Base-by-base conservation (phyloP, 1,284 basidiomycete species). In the Butyriboletus appendiculatus region DNA sequence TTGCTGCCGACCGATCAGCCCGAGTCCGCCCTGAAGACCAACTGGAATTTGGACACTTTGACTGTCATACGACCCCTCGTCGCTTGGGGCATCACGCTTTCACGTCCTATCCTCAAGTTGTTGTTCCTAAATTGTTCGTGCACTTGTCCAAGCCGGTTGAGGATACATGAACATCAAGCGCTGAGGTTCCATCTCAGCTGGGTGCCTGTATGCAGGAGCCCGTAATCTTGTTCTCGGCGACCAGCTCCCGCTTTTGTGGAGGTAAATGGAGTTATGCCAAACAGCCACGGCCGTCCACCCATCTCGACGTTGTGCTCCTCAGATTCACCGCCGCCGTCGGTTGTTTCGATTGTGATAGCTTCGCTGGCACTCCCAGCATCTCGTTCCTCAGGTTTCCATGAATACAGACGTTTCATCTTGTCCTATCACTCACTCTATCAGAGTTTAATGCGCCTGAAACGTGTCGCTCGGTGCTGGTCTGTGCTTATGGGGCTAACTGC, bases 371-470 rank as follows among this genome's bases (percentile, higher is more conserved):
- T 9, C 32, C 9, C 34, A 47, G 34, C 37, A 39, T 43, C 50
- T 42, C 30, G 35, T 37, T 48, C 50, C 42, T 49, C 46, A 56
- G 22, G 62, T 57, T 61, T 64, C 66, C 56, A 56, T 55, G 58
- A 46, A 45, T 16, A 55, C 58, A 26, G 45, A 34, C 33, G 59
- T 63, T 67, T 65, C 65, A 63, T 47, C 41, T 39, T 50, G 49
- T 51, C 34, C 45, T 52, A 51, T 57, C 59, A 50, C 26, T 45
- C 44, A 50, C 32, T 51, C 47, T 18, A 50, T 62, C 54, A 49
- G 63, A 55, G 47, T 42, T 55, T 65, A 58, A 46, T 63, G 62
- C 62, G 66, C 59, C 34, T 61, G 56, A 66, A 70, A 61, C 68
- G 54, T 56, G 57, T 66, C 52, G 16, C 28, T 57, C 53, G 47